Base-by-base conservation (phyloP, 2,329 filamentous ascomycete genomes). In the Trichophyton schoenleinii region DNA sequence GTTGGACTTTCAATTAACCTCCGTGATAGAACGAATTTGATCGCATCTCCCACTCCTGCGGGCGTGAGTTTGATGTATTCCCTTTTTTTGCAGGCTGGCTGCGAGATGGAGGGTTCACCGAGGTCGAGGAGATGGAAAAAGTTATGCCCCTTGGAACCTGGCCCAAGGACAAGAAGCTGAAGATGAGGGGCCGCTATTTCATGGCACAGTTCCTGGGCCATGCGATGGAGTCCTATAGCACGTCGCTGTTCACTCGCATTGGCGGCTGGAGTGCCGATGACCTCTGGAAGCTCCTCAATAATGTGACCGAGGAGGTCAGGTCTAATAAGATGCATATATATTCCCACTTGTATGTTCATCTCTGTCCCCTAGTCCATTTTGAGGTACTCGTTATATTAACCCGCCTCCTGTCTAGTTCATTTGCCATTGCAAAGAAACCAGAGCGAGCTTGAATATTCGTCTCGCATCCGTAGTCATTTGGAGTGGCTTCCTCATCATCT, bases 291-390 rank as follows among this genome's bases (percentile, higher is more conserved):
- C 46, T 70, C 3, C 52, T 69, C 48, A 65, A 64, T 22, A 65
- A 64, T 11, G 61, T 69, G 15, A 64, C 66, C 8, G 46, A 65
- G 6, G 69, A 70, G 57, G 58, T 70, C 2, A 64, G 65, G 41
- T 62, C 62, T n/a, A 70, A 70, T 46, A 68, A 68, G 60, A 67
- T 69, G 62, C 69, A 70, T 60, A 57, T 69, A 5, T 70, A 70
- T 60, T 65, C 68, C 31, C 63, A 67, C 34, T 66, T 67, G 68
- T 70, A 58, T 48, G 68, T 66, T 28, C 28, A 44, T 9, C 18
- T 52, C 49, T n/a, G 8, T 41, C 11, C 25, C 1, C 15, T 8
- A 46, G 31, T 2, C 18, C 11, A 9, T 36, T 13, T 18, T 57
- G 25, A 25, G 15, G n/a, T 11, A 7, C 8, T 11, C 11, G n/a